Base-by-base conservation (phyloP, 768 basidiomycete genomes). In the Artomyces pyxidatus region DNA sequence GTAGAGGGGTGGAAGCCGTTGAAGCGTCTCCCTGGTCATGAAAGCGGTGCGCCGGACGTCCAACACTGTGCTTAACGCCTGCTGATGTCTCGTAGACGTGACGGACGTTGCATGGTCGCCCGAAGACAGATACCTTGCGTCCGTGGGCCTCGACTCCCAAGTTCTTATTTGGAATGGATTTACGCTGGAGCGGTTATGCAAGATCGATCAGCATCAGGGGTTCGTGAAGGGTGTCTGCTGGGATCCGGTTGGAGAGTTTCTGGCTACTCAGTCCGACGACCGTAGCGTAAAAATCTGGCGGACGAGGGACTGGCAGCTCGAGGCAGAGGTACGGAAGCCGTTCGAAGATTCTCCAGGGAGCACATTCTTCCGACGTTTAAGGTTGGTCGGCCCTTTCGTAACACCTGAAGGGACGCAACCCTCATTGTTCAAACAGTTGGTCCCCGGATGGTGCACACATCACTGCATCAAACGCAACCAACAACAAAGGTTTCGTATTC, bases 181-280 rank as follows among this genome's bases (percentile, higher is more conserved):
- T 53, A 93, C 88, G 2, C 81, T 97, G 38, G 94, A 94, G 58
- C 83, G 87, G 11, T 63, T 97, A 48, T 74, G 78, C 32, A 89
- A 85, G 64, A 76, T 99, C 6, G 88, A 89, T 50, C 80, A 80
- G 50, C 96, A 98, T 61, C 83, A 90, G 59, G 95, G 93, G 2
- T 97, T 97, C 65, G 94, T 99, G 59, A 98, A 99, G 67, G 96
- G 96, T 50, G 90, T 99, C 43, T 94, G 91, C 61, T 99, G 95
- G 83, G 96, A 99, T 68, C 96, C 96, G 3, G 95, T 94, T 3
- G 96, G 96, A 40, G 88, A 97, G 67, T 97, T 85, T 62, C 80
- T 99, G 53, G 95, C 96, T n/a, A 97, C 95, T 37, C 82, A 95
- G 68, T 94, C 93, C 22, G 95, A 97, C 66, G 96, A 99, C 67